These are phyloP conservation scores for Cryphonectria nitschkei DNA, from an alignment of 2,329 filamentous ascomycete species.

Conservation along the genomic window DNA sequence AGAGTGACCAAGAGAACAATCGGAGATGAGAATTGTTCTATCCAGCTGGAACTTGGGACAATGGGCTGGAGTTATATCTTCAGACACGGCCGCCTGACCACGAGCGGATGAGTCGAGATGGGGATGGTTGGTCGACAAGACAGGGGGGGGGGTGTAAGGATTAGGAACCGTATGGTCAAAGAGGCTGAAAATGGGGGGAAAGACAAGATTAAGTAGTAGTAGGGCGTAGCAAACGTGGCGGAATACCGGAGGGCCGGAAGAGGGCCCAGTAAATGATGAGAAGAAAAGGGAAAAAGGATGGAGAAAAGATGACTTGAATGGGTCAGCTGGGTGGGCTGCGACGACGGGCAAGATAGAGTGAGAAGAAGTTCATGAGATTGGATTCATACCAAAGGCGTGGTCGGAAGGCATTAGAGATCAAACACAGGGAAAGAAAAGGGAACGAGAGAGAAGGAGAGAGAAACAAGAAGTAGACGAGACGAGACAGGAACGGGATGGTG, in stretches of 20 bases:
- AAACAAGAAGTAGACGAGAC: slow-evolving; percentile 13
- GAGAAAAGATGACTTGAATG: slow-evolving; percentile 24
- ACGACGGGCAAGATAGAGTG: not conserved
- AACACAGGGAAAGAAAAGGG: slow-evolving; percentile 15
- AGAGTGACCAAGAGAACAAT: not conserved
- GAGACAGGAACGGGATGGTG: not conserved
- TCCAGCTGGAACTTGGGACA: not conserved
- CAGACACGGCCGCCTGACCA: not conserved
- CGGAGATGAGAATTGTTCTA: not conserved
- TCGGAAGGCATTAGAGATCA: not conserved
- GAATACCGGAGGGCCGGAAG: slow-evolving; percentile 1
- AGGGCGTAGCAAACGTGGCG: slow-evolving; percentile 10
- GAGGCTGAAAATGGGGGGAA: not conserved
- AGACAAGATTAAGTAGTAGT: slow-evolving; percentile 7
- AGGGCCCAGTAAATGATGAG: slow-evolving; percentile 8
- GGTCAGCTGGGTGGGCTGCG: slow-evolving; percentile 24
- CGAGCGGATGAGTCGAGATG: not conserved
- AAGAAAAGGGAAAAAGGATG: slow-evolving; percentile 17
- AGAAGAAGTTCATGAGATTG: not conserved
- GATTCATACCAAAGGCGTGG: slow-evolving; percentile 4
- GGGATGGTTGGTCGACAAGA: not conserved
- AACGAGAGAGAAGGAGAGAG: slow-evolving; percentile 14
- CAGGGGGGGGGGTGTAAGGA: not conserved
- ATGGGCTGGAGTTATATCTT: not conserved
- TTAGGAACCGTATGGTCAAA: not conserved